These are phyloP conservation scores for Meyerozyma guilliermondii DNA, from an alignment of 1,139 yeast genomes.

Conservation along the genomic window DNA sequence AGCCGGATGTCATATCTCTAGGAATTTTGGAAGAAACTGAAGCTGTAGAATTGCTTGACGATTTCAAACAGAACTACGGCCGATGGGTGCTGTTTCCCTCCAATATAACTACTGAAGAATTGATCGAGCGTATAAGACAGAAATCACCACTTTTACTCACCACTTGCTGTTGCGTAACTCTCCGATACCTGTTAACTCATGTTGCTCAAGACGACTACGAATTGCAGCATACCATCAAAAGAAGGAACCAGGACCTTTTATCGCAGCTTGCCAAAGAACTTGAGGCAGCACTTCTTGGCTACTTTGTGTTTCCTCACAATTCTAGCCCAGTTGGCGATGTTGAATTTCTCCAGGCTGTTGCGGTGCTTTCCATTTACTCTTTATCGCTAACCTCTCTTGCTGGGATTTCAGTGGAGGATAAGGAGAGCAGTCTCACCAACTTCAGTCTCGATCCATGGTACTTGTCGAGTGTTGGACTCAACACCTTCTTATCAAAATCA, in stretches of 20 bases:
- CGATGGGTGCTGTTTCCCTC: constrained; percentile 76
- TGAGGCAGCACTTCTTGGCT: constrained; percentile 32
- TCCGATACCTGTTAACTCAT: constrained; percentile 40
- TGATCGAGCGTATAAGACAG: constrained; percentile 47
- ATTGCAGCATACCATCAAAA: constrained; percentile 13
- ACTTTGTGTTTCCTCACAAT: constrained; percentile 17
- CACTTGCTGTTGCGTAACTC: constrained; percentile 57
- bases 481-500: constrained; percentile 48
- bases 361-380: constrained; percentile 57
- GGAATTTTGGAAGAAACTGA: constrained; percentile 49
- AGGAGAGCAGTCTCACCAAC: constrained; percentile 12
- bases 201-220: constrained; percentile 20
- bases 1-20: constrained; percentile 38
- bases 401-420: constrained; percentile 4
- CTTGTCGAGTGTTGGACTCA: constrained; percentile 53
- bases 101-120: constrained; percentile 40
- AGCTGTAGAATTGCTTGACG: constrained; percentile 46
- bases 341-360: constrained; percentile 64
- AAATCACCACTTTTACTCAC: constrained; percentile 62
- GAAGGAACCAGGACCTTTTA: constrained; percentile 21
- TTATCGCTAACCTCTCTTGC: constrained; percentile 51
- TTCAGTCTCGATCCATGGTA: constrained; percentile 56
- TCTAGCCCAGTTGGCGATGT: constrained; percentile 26
- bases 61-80: constrained; percentile 65
- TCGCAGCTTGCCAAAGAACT: constrained; percentile 38